Conservation (phyloP, 1,284 basidiomycete genomes). For the Malassezia slooffiae region DNA sequence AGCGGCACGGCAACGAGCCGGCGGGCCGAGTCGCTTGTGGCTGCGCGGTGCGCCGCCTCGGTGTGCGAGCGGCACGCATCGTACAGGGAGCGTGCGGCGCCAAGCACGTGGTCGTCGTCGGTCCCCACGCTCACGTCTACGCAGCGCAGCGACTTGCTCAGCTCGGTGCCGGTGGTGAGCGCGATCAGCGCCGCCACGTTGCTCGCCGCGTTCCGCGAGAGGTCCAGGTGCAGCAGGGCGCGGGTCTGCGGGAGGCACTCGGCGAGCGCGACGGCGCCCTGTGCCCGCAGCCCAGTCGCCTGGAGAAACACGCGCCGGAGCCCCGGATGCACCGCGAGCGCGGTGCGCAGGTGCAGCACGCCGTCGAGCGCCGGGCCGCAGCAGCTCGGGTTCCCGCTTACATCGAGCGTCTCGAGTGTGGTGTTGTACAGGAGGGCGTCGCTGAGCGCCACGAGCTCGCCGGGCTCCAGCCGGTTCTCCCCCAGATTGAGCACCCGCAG, state of each 20-base stretch:
- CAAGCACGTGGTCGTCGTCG: not conserved
- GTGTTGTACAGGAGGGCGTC: constrained; percentile 94
- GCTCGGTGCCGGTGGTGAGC: constrained; percentile 75
- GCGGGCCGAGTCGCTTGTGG: not conserved
- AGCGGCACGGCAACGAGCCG: not conserved
- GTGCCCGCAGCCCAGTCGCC: constrained; percentile 66
- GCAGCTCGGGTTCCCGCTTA: constrained; percentile 87
- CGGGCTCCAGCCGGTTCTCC: constrained; percentile 81
- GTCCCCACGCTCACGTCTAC: constrained; percentile 57
- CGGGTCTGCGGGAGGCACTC: constrained; percentile 87
- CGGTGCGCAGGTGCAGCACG: constrained; percentile 58
- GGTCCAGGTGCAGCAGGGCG: constrained; percentile 67
- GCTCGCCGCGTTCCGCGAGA: constrained; percentile 46
- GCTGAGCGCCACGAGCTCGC: constrained; percentile 67
- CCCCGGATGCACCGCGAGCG: constrained; percentile 82
- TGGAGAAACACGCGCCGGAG: constrained; percentile 85
- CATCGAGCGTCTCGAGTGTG: constrained; percentile 80
- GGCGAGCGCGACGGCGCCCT: constrained; percentile 84
- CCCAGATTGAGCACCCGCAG: constrained; percentile 84
- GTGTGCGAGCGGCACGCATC: not conserved
- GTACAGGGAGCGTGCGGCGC: not conserved
- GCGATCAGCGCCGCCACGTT: constrained; percentile 53
- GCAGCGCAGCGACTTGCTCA: constrained; percentile 74
- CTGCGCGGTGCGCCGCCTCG: not conserved
- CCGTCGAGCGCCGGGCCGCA: constrained; percentile 75